These are phyloP conservation scores for Candida morakotiae DNA, from an alignment of 805 yeast genomes.

Conservation along the genomic window DNA sequence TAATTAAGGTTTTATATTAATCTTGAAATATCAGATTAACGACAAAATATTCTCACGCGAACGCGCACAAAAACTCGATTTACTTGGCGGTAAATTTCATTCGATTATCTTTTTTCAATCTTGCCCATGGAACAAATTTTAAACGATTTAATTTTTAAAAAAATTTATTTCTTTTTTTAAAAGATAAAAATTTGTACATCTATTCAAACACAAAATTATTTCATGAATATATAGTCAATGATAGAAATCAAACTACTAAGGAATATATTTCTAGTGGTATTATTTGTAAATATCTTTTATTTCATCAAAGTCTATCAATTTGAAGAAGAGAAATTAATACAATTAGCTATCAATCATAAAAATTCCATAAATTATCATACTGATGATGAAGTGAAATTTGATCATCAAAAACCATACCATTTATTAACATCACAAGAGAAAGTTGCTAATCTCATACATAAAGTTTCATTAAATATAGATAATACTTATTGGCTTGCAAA, in stretches of 20 bases:
- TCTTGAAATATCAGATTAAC: too few relatives aligned
- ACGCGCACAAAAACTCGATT: too few relatives aligned
- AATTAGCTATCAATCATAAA: slow-evolving; percentile 13
- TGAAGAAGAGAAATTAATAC: slow-evolving; percentile 14
- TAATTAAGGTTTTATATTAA: too few relatives aligned
- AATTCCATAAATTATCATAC: slow-evolving; percentile 13
- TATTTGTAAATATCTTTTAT: slow-evolving; percentile 18
- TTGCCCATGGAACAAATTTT: too few relatives aligned
- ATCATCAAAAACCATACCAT: slow-evolving; percentile 14
- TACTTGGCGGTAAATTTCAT: too few relatives aligned
- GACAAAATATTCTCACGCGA: too few relatives aligned
- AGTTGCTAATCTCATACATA: slow-evolving; percentile 15
- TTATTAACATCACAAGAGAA: slow-evolving; percentile 15
- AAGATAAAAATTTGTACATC: too few relatives aligned
- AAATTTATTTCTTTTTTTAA: too few relatives aligned
- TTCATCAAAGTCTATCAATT: slow-evolving; percentile 16
- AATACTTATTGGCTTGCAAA: slow-evolving; percentile 26
- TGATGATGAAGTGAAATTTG: slow-evolving; percentile 17
- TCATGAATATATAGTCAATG: slow-evolving; percentile 9
- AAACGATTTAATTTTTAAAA: too few relatives aligned
- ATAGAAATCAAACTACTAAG: slow-evolving; percentile 13
- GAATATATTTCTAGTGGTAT: slow-evolving; percentile 15
- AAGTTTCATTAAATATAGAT: slow-evolving; percentile 18
- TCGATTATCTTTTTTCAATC: too few relatives aligned
- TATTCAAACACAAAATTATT: too few relatives aligned